phyloP scores from a whole-genome alignment of 352 stramenopile genomes.

The Globisporangium canariense region DNA sequence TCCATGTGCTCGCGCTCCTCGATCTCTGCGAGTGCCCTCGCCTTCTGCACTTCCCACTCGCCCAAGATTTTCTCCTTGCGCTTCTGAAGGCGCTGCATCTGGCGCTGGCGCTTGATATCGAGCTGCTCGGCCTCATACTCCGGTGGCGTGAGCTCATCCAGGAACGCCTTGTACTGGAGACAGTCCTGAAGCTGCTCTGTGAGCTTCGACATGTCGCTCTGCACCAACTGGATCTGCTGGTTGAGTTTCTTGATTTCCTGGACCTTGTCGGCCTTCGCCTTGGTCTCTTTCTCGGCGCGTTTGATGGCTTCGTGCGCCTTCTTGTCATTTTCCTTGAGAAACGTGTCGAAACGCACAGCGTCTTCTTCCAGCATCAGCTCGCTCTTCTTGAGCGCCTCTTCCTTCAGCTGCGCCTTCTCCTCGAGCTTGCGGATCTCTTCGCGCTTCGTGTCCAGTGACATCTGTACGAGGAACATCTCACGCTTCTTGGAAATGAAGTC shows the following conservation, averaged over 20 bases:
- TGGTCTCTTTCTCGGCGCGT: conserved; percentile 92
- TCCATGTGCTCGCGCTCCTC: conserved; percentile 62
- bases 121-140: conserved; percentile 86
- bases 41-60: conserved; percentile 62
- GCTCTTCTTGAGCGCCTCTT: conserved; percentile 93
- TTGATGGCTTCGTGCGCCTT: conserved; percentile 96
- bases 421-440: conserved; percentile 96
- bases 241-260: conserved; percentile 95
- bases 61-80: conserved; percentile 66
- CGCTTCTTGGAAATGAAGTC: conserved; percentile 96
- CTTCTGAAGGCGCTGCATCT: conserved; percentile 59
- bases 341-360: conserved; percentile 94
- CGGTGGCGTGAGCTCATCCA: conserved; percentile 88
- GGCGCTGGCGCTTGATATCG: conserved; percentile 62
- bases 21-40: conserved; percentile 54
- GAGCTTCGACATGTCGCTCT: conserved; percentile 94
- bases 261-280: conserved; percentile 92
- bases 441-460: conserved; percentile 95
- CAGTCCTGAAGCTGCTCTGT: conserved; percentile 93
- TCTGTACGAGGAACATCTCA: conserved; percentile 96
- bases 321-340: conserved; percentile 97
- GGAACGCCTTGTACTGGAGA: conserved; percentile 91
- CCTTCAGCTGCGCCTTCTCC: conserved; percentile 94
- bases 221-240: conserved; percentile 93
- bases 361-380: conserved; percentile 96